Percentiles rank a stretch among this genome's conserved stretches.
phyloP scores from a whole-genome alignment of 2,329 filamentous ascomycete species.

The Hymenoscyphus salicellus region DNA sequence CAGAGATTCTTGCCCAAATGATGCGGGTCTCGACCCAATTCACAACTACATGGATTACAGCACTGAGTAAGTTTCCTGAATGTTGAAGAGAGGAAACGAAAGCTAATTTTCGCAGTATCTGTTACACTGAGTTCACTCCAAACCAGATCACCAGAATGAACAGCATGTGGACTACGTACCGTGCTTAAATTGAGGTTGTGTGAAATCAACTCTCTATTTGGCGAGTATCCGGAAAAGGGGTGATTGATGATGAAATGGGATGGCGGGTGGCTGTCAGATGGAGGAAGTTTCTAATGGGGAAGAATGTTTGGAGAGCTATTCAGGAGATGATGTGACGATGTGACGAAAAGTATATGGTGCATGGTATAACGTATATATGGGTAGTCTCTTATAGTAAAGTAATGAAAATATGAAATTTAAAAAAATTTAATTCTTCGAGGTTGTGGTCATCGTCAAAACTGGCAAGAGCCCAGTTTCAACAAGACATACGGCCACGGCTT shows the following conservation, averaged over 20 bases:
- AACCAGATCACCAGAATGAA: conserved; percentile 20
- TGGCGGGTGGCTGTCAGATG: neutral
- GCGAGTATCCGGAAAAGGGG: neutral
- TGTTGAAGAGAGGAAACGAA: neutral
- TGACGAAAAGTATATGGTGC: neutral
- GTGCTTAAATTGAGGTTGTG: conserved; percentile 6
- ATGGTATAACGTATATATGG: neutral
- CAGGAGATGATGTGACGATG: neutral
- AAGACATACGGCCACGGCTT: no score
- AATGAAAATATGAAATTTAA: neutral
- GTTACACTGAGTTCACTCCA: conserved; percentile 44
- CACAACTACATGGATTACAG: conserved; percentile 41
- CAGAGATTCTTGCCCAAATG: conserved; percentile 36
- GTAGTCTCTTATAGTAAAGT: neutral
- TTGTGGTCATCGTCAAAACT: neutral
- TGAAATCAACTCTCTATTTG: neutral
- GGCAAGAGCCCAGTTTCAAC: no score
- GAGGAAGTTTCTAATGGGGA: neutral
- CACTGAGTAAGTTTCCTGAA: conserved; percentile 34
- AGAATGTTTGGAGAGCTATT: neutral
- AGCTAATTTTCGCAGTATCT: conserved; percentile 25
- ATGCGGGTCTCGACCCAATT: conserved; percentile 33
- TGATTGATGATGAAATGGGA: neutral
- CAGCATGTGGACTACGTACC: conserved; percentile 22
- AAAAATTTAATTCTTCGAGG: neutral